phyloP scores from a whole-genome alignment of 768 basidiomycete species.

The Trametes maxima region DNA sequence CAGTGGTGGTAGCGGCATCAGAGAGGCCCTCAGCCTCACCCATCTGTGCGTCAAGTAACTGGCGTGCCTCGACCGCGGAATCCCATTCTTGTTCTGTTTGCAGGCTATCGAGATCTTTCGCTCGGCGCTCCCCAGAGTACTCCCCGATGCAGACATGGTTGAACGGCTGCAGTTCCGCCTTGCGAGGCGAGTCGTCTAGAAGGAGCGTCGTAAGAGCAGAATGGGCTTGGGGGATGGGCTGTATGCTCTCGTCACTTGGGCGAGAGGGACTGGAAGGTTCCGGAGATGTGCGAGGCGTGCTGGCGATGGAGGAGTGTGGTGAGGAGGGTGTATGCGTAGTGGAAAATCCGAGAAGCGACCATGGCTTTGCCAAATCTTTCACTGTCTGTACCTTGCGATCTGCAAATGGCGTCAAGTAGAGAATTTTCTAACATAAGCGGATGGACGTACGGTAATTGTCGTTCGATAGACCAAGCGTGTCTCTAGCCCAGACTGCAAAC shows the following conservation, averaged over 20 bases:
- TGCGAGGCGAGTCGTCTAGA: conserved; percentile 54
- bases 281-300: conserved; percentile 10
- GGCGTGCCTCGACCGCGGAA: conserved; percentile 24
- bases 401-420: conserved; percentile 21
- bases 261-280: conserved; percentile 8
- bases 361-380: conserved; percentile 77
- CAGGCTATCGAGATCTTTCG: conserved; percentile 38
- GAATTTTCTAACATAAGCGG: background rate
- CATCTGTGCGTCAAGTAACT: conserved; percentile 22
- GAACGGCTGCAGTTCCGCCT: conserved; percentile 71
- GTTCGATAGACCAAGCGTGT: conserved; percentile 66
- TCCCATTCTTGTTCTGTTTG: conserved; percentile 22
- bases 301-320: conserved; percentile 18
- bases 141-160: conserved; percentile 81
- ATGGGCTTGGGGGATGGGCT: conserved; percentile 31
- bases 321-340: conserved; percentile 11
- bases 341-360: conserved; percentile 45
- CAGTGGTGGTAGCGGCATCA: background rate
- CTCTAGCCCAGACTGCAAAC: conserved; percentile 77
- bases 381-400: conserved; percentile 52
- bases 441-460: conserved; percentile 64
- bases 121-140: conserved; percentile 53
- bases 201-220: conserved; percentile 52
- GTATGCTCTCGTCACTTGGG: background rate
- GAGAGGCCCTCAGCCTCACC: background rate